A percentile compares a stretch with the other conserved stretches of the same genome.
Evolutionary conservation across 768 basidiomycete genomes (phyloP).

Genomic region (Leccinum variicolor): DNA sequence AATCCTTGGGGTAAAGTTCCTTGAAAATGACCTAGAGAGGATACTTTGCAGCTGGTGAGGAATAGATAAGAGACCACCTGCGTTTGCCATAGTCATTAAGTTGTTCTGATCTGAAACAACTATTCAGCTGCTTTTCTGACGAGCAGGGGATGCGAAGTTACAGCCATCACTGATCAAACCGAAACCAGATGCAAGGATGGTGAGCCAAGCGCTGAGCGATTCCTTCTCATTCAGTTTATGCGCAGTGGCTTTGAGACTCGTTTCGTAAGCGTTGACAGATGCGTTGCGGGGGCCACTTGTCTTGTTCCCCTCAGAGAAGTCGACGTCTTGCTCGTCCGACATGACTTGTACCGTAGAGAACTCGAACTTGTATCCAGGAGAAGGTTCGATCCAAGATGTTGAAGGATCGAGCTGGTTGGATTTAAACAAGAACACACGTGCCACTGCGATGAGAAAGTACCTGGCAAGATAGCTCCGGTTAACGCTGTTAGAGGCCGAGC

Average conservation of each 20-base stretch:
- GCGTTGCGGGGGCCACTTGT: conserved; percentile 11
- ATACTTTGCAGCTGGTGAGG: conserved; percentile 7
- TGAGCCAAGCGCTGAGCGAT: conserved; percentile 54
- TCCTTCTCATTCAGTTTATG: conserved; percentile 36
- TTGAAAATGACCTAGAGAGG: conserved; percentile 57
- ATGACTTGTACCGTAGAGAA: conserved; percentile 11
- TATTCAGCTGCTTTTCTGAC: conserved; percentile 3
- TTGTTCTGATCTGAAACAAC: conserved; percentile 57
- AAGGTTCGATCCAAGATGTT: neutral
- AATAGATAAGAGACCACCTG: conserved; percentile 20
- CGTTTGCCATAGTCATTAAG: conserved; percentile 68
- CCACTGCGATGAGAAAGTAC: neutral
- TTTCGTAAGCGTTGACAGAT: conserved; percentile 24
- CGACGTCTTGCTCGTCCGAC: conserved; percentile 19
- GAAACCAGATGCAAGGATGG: conserved; percentile 61
- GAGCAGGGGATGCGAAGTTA: conserved; percentile 23
- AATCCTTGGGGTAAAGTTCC: conserved; percentile 57
- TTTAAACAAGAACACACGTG: conserved; percentile 31
- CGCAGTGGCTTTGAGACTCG: conserved; percentile 19
- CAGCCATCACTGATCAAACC: conserved; percentile 66
- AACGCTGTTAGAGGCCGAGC: neutral
- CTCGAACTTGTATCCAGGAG: neutral
- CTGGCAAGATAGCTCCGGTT: neutral
- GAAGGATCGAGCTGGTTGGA: neutral
- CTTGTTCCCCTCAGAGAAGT: conserved; percentile 7